Percentiles rank a stretch among this genome's conserved stretches.
Conservation (phyloP, 1,139 yeast species). For the Sugiyamaella neomexicana region DNA sequence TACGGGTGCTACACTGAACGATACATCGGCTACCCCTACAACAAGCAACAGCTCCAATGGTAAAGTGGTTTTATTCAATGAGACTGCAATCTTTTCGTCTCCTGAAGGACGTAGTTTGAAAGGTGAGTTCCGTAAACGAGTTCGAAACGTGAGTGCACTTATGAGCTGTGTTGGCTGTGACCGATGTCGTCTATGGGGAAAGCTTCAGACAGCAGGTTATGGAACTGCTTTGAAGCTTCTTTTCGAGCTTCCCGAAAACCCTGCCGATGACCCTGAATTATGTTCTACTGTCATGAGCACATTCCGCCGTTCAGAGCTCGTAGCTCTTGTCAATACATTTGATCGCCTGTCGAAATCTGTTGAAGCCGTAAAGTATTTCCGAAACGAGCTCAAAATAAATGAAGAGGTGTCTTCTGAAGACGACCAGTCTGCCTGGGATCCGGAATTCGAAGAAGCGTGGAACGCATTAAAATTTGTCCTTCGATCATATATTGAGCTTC, state of each 20-base stretch:
- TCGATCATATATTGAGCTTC: constrained; percentile 67
- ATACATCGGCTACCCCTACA: constrained; percentile 47
- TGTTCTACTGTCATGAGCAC: constrained; percentile 42
- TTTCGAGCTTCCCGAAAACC: constrained; percentile 66
- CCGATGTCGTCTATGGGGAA: constrained; percentile 97
- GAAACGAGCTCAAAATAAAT: constrained; percentile 40
- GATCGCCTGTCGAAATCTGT: constrained; percentile 87
- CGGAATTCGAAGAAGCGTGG: constrained; percentile 57
- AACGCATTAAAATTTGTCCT: constrained; percentile 69
- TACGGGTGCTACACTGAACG: constrained; percentile 24
- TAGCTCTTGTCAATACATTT: constrained; percentile 87
- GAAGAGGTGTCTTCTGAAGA: constrained; percentile 19
- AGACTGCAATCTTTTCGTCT: constrained; percentile 48
- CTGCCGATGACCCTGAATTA: constrained; percentile 45
- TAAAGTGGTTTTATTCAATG: constrained; percentile 50
- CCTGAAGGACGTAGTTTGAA: constrained; percentile 55
- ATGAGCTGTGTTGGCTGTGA: constrained; percentile 99
- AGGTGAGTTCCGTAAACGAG: constrained; percentile 80
- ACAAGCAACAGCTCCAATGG: constrained; percentile 19
- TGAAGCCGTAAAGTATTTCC: constrained; percentile 70
- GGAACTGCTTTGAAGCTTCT: constrained; percentile 92
- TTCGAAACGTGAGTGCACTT: constrained; percentile 83
- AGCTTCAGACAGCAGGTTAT: constrained; percentile 93
- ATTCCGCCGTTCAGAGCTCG: constrained; percentile 81
- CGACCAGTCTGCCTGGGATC: constrained; percentile 30